Percentiles rank a stretch among this genome's conserved stretches.
Conservation (phyloP, 805 yeast genomes). For the Wickerhamomyces canadensis region DNA sequence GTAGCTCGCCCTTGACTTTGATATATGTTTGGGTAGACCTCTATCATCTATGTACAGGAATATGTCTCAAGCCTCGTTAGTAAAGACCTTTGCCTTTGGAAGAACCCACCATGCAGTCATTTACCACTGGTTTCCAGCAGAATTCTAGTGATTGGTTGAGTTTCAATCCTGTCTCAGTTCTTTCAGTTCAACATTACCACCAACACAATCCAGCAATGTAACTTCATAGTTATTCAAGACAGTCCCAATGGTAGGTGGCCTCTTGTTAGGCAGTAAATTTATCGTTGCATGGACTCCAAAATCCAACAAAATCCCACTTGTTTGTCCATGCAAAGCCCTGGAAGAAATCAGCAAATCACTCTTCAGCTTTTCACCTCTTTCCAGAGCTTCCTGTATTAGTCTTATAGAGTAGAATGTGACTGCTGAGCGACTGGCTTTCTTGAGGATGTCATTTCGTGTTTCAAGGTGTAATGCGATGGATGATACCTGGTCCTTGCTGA, state of each 20-base stretch:
- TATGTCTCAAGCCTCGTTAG: no score
- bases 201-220: conserved; percentile 37
- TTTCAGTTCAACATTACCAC: conserved; percentile 32
- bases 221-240: conserved; percentile 33
- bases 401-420: conserved; percentile 33
- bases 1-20: no score
- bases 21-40: no score
- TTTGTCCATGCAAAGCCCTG: conserved; percentile 33
- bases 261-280: conserved; percentile 21
- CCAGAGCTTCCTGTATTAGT: conserved; percentile 19
- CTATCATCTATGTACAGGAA: no score
- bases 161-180: no score
- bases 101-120: no score
- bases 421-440: conserved; percentile 24
- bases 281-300: conserved; percentile 28
- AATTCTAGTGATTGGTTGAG: no score
- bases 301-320: conserved; percentile 26
- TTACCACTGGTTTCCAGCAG: no score
- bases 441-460: conserved; percentile 36
- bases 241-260: conserved; percentile 39
- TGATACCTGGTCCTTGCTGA: conserved; percentile 29
- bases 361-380: conserved; percentile 5
- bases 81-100: no score
- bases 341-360: conserved; percentile 36
- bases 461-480: conserved; percentile 38